Evolutionary conservation across 1,284 basidiomycete genomes (phyloP).

Genomic region (Sanguinoderma infundibulare): DNA sequence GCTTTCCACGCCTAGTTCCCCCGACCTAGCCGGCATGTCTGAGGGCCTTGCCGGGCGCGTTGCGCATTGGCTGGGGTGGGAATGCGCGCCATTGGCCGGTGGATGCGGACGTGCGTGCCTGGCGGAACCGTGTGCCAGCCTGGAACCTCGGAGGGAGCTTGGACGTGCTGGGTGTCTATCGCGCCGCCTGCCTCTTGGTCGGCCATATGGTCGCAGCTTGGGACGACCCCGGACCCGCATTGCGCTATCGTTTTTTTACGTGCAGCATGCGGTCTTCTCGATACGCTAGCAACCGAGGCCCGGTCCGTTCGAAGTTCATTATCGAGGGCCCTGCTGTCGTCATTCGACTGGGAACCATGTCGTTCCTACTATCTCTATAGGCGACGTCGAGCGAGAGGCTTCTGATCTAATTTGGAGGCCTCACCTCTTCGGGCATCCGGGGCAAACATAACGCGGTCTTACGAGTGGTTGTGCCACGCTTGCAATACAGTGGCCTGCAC

Average conservation of each 20-base stretch:
- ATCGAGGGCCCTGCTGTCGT: slow-evolving; percentile 4
- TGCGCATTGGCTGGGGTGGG: background rate
- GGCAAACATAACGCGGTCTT: background rate
- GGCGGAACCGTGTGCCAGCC: slow-evolving; percentile 6
- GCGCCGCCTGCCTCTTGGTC: background rate
- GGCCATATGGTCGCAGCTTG: slow-evolving; percentile 2
- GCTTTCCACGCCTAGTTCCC: slow-evolving; percentile 9
- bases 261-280: background rate
- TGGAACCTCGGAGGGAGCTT: slow-evolving; percentile 6
- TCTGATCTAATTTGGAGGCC: background rate
- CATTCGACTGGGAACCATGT: background rate
- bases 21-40: slow-evolving; percentile 14
- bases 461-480: background rate
- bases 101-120: slow-evolving; percentile 13
- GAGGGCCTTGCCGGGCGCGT: slow-evolving; percentile 9
- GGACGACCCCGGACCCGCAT: background rate
- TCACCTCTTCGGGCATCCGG: background rate
- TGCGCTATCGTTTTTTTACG: background rate
- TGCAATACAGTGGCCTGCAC: background rate
- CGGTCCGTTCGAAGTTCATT: background rate
- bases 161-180: background rate
- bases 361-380: background rate
- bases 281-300: slow-evolving; percentile 8
- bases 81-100: slow-evolving; percentile 8
- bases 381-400: background rate